Base-by-base conservation (phyloP, 768 basidiomycete genomes). In the Agaricus blazei region DNA sequence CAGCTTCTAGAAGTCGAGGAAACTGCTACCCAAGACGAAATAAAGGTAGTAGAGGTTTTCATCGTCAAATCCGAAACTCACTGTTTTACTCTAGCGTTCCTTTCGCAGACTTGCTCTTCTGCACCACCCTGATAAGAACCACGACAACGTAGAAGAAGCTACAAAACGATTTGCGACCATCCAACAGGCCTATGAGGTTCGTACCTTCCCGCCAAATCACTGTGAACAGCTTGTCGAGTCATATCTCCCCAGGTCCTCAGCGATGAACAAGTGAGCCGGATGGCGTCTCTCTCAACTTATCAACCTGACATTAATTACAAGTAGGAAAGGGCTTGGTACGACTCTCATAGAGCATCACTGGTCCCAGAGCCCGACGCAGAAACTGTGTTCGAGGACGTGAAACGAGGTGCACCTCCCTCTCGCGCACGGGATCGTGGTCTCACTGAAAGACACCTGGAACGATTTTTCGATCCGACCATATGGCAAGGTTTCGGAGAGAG, bases 321-420 rank as follows among this genome's bases (percentile, higher is more conserved):
- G 75, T 82, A 96, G 90, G 96, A 98, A 78, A 79, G 97, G 62
- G 94, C 97, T 43, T 99, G 94, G 91, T 99, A 99, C 69, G 97
- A 99, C 70, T 85, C 85, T 4, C 96, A 98, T 68, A 85, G 87
- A 56, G 84, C 88, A 28, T 88, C 89, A 26, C 77, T 93, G 6
- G 74, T 77, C 15, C 88, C 89, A 2, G 88, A 90, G 63, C 83
- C 91, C 41, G 95, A 95, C 67, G 90, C 89, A 43, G 84, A 88
- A 43, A 81, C 78, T 2, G 85, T 96, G 14, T 90, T 93, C 62
- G 87, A 97, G 58, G 89, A 93, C 63, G 87, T 98, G 53, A 81
- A 83, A 49, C 80, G 73, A 55, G 95, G 95, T 14, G 76, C 78
- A 40, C 79, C 81, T 31, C 76, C 81, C 19, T 66, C 77, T 62